A percentile compares a stretch with the other conserved stretches of the same genome.
phyloP scores from a whole-genome alignment of 352 stramenopile species.

The Globisporangium polare region DNA sequence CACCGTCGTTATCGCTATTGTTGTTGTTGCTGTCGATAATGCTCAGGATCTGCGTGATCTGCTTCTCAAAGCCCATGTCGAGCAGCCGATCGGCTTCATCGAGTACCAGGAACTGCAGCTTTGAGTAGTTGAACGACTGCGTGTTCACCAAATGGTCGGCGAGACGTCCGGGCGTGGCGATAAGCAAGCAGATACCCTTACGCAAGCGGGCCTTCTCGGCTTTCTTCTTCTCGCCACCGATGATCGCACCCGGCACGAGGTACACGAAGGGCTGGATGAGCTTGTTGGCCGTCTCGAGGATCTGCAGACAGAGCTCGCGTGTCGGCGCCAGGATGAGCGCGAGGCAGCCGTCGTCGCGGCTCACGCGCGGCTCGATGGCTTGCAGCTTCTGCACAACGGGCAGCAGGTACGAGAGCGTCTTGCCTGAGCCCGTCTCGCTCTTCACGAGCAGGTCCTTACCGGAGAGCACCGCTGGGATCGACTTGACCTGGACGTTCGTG shows the following conservation, averaged over 20 bases:
- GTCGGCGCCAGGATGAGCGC: slow-evolving; percentile 94
- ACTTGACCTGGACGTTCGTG: slow-evolving; percentile 82
- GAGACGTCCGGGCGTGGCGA: slow-evolving; percentile 96
- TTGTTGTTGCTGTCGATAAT: slow-evolving; percentile 94
- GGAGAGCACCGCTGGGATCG: slow-evolving; percentile 62
- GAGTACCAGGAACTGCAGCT: slow-evolving; percentile 94
- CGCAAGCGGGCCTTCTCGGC: slow-evolving; percentile 82
- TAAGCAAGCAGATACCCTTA: slow-evolving; percentile 95
- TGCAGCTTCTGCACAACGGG: slow-evolving; percentile 92
- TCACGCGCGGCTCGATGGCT: slow-evolving; percentile 57
- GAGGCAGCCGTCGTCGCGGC: slow-evolving; percentile 81
- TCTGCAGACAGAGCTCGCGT: slow-evolving; percentile 94
- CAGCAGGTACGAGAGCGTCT: slow-evolving; percentile 96
- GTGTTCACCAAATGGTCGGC: slow-evolving; percentile 96
- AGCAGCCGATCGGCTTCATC: slow-evolving; percentile 99
- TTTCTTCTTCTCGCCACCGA: slow-evolving; percentile 93
- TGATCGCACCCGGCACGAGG: slow-evolving; percentile 85
- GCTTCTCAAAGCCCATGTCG: slow-evolving; percentile 99
- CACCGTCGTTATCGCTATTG: slow-evolving; percentile 59
- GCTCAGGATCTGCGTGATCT: slow-evolving; percentile 97
- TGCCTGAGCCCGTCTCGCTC: slow-evolving; percentile 95
- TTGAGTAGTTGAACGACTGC: slow-evolving; percentile 85
- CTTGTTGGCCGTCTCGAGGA: slow-evolving; percentile 93
- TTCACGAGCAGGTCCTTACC: slow-evolving; percentile 93
- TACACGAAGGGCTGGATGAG: slow-evolving; percentile 93